phyloP scores from a whole-genome alignment of 257 asterid species.

The Solanum infundibuliforme region DNA sequence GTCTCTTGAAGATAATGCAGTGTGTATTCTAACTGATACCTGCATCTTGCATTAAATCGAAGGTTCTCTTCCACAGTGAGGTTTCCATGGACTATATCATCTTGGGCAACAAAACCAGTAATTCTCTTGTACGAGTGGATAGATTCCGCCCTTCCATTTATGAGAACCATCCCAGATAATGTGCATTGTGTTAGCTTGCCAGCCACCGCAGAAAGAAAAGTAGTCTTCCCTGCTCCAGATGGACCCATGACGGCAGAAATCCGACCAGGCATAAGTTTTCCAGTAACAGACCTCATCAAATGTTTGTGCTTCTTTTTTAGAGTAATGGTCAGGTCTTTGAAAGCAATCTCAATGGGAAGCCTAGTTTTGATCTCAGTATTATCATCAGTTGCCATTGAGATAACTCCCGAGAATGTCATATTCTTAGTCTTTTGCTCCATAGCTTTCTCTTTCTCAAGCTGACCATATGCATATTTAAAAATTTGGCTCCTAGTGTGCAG shows the following conservation, averaged over 20 bases:
- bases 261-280: conserved; percentile 71
- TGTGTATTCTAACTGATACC: conserved; percentile 27
- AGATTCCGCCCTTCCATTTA: conserved; percentile 70
- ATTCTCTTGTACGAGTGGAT: conserved; percentile 76
- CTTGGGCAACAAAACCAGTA: conserved; percentile 90
- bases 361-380: conserved; percentile 41
- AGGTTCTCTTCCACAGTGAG: conserved; percentile 92
- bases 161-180: conserved; percentile 64
- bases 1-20: not conserved
- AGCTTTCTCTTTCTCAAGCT: conserved; percentile 94
- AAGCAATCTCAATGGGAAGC: conserved; percentile 75
- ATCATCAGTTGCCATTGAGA: conserved; percentile 75
- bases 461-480: conserved; percentile 88
- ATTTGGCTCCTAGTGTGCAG: conserved; percentile 85
- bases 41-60: conserved; percentile 92
- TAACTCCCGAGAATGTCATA: conserved; percentile 81
- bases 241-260: conserved; percentile 98
- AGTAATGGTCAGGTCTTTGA: conserved; percentile 80
- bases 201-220: conserved; percentile 83
- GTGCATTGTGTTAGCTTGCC: conserved; percentile 69
- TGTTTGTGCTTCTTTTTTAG: conserved; percentile 60
- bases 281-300: conserved; percentile 82
- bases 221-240: conserved; percentile 95
- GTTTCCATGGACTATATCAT: conserved; percentile 94
- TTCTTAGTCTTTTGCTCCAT: conserved; percentile 67